A percentile compares a stretch with the other conserved stretches of the same genome.
Conservation (phyloP, 2,329 filamentous ascomycete genomes). For the Pseudogymnoascus sp. region DNA sequence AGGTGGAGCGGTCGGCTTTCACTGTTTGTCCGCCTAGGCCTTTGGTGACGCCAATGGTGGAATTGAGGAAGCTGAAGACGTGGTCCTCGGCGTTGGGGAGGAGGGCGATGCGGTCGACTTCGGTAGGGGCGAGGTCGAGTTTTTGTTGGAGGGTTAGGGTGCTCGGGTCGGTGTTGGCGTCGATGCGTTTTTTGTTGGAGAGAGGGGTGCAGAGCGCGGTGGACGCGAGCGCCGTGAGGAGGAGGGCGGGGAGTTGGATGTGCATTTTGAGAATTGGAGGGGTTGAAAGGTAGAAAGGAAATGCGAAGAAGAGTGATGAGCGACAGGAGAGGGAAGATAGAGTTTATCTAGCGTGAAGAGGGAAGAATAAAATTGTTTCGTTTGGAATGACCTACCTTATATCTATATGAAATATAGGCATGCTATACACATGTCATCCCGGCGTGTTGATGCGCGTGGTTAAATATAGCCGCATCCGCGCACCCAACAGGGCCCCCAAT, state of each 20-base stretch:
- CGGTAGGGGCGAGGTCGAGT: neutral
- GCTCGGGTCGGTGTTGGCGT: neutral
- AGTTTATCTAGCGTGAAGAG: neutral
- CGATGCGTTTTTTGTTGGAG: neutral
- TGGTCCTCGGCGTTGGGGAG: neutral
- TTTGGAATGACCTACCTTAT: neutral
- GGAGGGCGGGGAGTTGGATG: neutral
- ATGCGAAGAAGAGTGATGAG: neutral
- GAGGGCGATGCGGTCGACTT: neutral
- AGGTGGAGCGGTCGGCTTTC: constrained; percentile 30
- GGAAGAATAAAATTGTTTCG: neutral
- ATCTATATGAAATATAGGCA: neutral
- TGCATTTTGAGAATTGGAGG: neutral
- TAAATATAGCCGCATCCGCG: neutral
- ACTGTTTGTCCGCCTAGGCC: constrained; percentile 28
- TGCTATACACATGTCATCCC: neutral
- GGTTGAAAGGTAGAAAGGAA: neutral
- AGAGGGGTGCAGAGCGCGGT: neutral
- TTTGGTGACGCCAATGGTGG: neutral
- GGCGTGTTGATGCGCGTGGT: neutral
- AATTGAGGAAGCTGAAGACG: neutral
- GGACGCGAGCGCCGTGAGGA: neutral
- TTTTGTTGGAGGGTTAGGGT: neutral
- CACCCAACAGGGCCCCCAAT: neutral
- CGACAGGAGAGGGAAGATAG: neutral